phyloP scores from a whole-genome alignment of 768 basidiomycete species.

The Chlorophyllum brunneum region DNA sequence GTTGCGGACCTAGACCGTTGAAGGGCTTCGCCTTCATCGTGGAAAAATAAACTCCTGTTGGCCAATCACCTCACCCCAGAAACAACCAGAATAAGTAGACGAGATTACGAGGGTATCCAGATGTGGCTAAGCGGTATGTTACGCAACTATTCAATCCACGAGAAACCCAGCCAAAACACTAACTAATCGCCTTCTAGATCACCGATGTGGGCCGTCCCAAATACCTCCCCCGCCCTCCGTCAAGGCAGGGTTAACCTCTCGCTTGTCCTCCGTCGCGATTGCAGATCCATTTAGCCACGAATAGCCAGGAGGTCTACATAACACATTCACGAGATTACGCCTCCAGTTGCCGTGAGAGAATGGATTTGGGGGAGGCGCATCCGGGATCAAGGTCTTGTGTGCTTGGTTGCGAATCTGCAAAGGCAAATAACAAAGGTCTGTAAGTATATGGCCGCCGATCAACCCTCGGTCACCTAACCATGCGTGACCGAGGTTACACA shows the following conservation, averaged over 20 bases:
- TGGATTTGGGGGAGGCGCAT: conserved; percentile 73
- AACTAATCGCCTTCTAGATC: not conserved
- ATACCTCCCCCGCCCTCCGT: conserved; percentile 14
- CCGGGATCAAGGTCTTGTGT: conserved; percentile 64
- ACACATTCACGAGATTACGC: conserved; percentile 67
- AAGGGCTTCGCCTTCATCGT: conserved; percentile 3
- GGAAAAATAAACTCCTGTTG: conserved; percentile 7
- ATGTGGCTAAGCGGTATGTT: conserved; percentile 8
- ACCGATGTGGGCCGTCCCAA: conserved; percentile 10
- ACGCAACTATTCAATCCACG: conserved; percentile 7
- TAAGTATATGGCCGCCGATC: conserved; percentile 1
- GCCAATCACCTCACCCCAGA: conserved; percentile 5
- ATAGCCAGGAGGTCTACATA: conserved; percentile 78
- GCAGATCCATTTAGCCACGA: conserved; percentile 73
- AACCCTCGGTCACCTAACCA: conserved; percentile 5
- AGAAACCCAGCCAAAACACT: not conserved
- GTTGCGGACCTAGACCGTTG: conserved; percentile 10
- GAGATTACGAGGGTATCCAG: conserved; percentile 4
- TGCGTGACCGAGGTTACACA: conserved; percentile 19
- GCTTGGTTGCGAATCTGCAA: conserved; percentile 88
- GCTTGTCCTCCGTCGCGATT: conserved; percentile 64
- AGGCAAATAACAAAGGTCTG: conserved; percentile 1
- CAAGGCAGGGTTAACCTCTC: conserved; percentile 71
- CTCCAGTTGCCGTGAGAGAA: conserved; percentile 80
- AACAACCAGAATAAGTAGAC: not conserved